phyloP scores from a whole-genome alignment of 2,329 filamentous ascomycete species.

The Fusarium citri region DNA sequence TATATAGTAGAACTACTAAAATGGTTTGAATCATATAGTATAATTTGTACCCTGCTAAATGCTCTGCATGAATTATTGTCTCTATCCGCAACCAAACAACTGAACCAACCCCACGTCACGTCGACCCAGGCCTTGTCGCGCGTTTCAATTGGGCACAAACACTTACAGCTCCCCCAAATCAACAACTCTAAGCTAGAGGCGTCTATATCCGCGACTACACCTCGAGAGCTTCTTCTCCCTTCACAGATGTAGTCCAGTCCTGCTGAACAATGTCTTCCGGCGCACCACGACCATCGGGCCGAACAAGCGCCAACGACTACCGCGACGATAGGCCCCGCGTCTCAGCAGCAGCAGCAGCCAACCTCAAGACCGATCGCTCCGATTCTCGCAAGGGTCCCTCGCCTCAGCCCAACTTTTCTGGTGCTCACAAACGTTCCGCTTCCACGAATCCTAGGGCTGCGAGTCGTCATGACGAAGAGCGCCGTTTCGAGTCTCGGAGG shows the following conservation, averaged over 20 bases:
- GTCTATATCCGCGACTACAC: conserved; percentile 10
- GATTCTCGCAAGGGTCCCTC: conserved; percentile 55
- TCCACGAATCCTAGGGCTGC: conserved; percentile 67
- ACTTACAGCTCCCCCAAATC: conserved; percentile 40
- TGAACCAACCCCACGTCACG: conserved; percentile 42
- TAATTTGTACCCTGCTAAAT: neutral
- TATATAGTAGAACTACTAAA: neutral
- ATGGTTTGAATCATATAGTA: neutral
- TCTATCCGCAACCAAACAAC: conserved; percentile 7
- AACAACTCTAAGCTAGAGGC: conserved; percentile 14
- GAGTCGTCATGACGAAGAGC: conserved; percentile 58
- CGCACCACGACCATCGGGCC: conserved; percentile 57
- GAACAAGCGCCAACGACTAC: conserved; percentile 55
- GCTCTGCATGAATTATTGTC: neutral
- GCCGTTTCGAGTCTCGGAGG: conserved; percentile 64
- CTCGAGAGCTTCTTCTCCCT: conserved; percentile 3
- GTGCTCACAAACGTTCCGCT: conserved; percentile 65
- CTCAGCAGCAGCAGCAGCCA: conserved; percentile 36
- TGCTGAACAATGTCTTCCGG: conserved; percentile 56
- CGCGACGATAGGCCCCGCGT: conserved; percentile 54
- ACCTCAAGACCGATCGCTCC: conserved; percentile 48
- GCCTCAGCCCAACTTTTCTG: conserved; percentile 50
- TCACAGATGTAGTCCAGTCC: conserved; percentile 53
- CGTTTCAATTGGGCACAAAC: conserved; percentile 47
- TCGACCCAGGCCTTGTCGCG: conserved; percentile 28